Conservation (phyloP, 345 rosid species). For the Noccaea caerulescens region DNA sequence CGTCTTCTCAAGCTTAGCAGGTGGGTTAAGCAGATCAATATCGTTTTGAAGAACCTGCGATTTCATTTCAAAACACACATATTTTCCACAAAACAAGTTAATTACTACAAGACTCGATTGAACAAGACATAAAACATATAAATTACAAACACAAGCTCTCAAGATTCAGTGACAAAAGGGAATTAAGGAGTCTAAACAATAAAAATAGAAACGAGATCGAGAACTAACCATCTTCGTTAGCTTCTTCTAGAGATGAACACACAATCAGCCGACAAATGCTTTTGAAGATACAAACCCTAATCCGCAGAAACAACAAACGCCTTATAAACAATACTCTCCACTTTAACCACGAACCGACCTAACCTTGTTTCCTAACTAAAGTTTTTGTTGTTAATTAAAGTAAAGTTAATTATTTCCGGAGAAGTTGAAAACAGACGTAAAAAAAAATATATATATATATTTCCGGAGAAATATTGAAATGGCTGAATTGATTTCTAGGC, state of each 20-base stretch:
- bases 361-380: neutral
- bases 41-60: conserved; percentile 67
- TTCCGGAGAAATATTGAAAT: too few relatives aligned
- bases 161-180: neutral
- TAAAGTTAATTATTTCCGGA: too few relatives aligned
- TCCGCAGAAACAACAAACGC: neutral
- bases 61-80: neutral
- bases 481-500: too few relatives aligned
- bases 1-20: conserved; percentile 72
- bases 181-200: neutral
- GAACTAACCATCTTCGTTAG: conserved; percentile 35
- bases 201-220: conserved; percentile 3
- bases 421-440: too few relatives aligned
- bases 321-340: conserved; percentile 1
- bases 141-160: neutral
- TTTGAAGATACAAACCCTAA: conserved; percentile 18
- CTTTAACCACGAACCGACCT: neutral
- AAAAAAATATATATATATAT: too few relatives aligned
- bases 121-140: neutral
- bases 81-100: neutral
- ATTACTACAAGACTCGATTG: neutral
- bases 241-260: neutral
- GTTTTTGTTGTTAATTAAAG: too few relatives aligned
- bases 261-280: conserved; percentile 33
- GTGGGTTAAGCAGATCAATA: conserved; percentile 70